Conservation (phyloP, 805 yeast species). For the Kazachstania taianensis region DNA sequence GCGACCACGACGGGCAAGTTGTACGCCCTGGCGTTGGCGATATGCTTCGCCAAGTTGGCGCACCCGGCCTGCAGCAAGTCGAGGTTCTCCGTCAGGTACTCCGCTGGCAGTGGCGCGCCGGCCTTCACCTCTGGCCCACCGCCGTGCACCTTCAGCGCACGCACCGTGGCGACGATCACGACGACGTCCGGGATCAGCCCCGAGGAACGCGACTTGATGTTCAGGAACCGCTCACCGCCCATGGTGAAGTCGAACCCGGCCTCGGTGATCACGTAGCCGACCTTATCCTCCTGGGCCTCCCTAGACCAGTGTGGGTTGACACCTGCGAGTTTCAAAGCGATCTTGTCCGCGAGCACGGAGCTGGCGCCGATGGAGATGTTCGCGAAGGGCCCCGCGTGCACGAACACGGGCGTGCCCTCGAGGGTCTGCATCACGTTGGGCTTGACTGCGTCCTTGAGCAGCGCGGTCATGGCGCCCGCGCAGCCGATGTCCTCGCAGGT, state of each 20-base stretch:
- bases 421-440: conserved; percentile 83
- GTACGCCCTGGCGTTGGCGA: conserved; percentile 57
- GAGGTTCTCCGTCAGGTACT: conserved; percentile 60
- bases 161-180: conserved; percentile 72
- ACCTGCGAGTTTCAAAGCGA: conserved; percentile 75
- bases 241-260: conserved; percentile 86
- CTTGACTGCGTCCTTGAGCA: conserved; percentile 71
- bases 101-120: conserved; percentile 68
- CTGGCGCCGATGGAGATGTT: conserved; percentile 82
- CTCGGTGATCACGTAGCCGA: conserved; percentile 75
- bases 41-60: conserved; percentile 68
- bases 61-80: conserved; percentile 62
- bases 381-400: conserved; percentile 86
- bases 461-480: conserved; percentile 79
- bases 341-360: conserved; percentile 69
- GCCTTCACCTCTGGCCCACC: conserved; percentile 86
- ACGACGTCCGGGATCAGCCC: conserved; percentile 70
- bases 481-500: conserved; percentile 79
- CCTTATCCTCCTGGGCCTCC: conserved; percentile 37
- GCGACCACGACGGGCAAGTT: conserved; percentile 79
- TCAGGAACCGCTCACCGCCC: conserved; percentile 85
- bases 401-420: conserved; percentile 81
- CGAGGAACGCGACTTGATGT: conserved; percentile 75
- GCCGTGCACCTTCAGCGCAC: conserved; percentile 80
- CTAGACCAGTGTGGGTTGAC: conserved; percentile 38